Conservation (phyloP, 202 grass and related monocot species). For the Schoenoplectus tabernaemontani region DNA sequence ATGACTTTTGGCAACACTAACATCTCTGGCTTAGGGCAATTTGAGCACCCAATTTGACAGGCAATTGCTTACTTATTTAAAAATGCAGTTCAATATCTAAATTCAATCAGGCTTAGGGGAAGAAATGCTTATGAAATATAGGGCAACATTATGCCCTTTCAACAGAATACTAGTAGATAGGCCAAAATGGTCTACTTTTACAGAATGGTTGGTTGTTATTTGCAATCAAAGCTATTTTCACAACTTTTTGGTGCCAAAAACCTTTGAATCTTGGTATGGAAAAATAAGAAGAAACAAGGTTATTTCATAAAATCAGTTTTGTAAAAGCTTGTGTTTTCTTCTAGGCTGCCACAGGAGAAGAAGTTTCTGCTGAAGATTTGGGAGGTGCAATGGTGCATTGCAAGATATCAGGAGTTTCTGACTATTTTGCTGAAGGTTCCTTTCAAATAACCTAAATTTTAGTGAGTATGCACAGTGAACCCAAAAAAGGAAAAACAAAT, state of each 20-base stretch:
- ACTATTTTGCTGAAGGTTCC: slow-evolving; percentile 89
- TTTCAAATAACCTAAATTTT: slow-evolving; percentile 9
- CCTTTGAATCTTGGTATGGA: not conserved
- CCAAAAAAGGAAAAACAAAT: no score
- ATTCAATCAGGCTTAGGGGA: no score
- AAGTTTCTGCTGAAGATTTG: slow-evolving; percentile 95
- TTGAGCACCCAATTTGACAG: no score
- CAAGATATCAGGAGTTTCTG: slow-evolving; percentile 93
- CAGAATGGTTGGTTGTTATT: not conserved
- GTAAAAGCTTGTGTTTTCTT: slow-evolving; percentile 12
- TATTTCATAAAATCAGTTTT: not conserved
- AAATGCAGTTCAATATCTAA: not conserved
- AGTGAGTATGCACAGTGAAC: no score
- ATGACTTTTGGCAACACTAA: no score
- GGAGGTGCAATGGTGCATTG: slow-evolving; percentile 96
- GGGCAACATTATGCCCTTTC: no score
- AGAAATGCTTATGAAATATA: no score
- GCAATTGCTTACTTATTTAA: not conserved
- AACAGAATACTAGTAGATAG: no score
- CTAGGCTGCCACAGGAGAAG: slow-evolving; percentile 96
- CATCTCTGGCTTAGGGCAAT: no score
- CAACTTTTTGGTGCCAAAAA: not conserved
- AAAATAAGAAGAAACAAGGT: not conserved
- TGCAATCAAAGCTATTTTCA: not conserved
- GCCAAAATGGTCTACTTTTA: no score